Conservation (phyloP, 306 rosid species). For the Carpinus viminea region DNA sequence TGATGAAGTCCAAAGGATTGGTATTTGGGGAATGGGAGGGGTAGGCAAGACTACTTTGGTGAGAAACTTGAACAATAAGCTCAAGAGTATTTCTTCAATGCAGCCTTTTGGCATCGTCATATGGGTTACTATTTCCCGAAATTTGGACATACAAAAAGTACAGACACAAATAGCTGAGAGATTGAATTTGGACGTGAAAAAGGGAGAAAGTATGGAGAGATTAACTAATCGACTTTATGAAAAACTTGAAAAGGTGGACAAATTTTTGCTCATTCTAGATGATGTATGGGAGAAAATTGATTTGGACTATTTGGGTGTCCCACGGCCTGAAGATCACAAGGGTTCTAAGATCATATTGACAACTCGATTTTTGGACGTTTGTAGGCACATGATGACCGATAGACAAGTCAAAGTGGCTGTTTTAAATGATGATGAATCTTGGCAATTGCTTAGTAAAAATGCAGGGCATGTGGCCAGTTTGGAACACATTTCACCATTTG, state of each 20-base stretch:
- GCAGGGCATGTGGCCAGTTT: constrained; percentile 16
- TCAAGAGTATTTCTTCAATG: too few relatives aligned
- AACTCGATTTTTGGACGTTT: constrained; percentile 6
- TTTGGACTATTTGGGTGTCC: constrained; percentile 16
- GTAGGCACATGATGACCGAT: constrained; percentile 21
- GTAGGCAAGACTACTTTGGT: too few relatives aligned
- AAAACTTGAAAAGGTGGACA: not conserved
- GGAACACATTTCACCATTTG: constrained; percentile 8
- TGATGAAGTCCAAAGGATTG: too few relatives aligned
- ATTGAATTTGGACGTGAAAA: constrained; percentile 14
- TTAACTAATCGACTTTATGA: constrained; percentile 3
- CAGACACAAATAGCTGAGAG: constrained; percentile 21
- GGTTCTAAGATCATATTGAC: constrained; percentile 30
- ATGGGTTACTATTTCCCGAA: not conserved
- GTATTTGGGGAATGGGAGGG: too few relatives aligned
- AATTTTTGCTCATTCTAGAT: constrained; percentile 16
- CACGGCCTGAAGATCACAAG: constrained; percentile 14
- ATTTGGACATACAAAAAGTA: constrained; percentile 1
- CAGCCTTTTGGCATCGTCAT: too few relatives aligned
- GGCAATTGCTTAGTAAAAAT: constrained; percentile 16
- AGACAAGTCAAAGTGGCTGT: constrained; percentile 5
- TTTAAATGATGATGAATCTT: constrained; percentile 23
- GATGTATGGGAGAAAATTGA: constrained; percentile 27
- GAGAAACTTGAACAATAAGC: too few relatives aligned
- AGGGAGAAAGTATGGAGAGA: constrained; percentile 22